Evolutionary conservation across 139 green algal genomes (phyloP).

Genomic region (Haematococcus sp.): DNA sequence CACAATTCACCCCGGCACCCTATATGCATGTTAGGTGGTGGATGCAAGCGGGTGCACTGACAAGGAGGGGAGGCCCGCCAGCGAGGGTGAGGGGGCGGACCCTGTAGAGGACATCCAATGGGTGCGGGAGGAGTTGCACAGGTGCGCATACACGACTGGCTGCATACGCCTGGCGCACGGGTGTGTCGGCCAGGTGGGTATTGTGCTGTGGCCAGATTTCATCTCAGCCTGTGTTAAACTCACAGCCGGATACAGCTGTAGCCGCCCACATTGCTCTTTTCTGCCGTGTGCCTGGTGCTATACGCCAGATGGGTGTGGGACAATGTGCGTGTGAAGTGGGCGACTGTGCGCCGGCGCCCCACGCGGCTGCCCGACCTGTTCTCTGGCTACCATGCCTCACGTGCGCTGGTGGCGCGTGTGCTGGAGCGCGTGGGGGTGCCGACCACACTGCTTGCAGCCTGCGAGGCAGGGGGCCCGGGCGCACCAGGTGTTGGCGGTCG

Average conservation of each 20-base stretch:
- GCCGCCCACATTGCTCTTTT: too few relatives aligned
- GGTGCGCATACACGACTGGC: constrained; percentile 28
- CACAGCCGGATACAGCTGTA: too few relatives aligned
- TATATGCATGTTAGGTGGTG: too few relatives aligned
- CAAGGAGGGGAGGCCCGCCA: constrained; percentile 30
- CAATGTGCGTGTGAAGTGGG: constrained; percentile 59
- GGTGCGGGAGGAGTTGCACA: constrained; percentile 57
- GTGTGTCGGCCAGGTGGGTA: neutral
- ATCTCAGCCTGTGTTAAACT: too few relatives aligned
- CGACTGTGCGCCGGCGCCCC: constrained; percentile 29
- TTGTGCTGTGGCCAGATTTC: too few relatives aligned
- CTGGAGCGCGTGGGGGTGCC: constrained; percentile 9
- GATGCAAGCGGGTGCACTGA: constrained; percentile 46
- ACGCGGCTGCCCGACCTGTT: constrained; percentile 41
- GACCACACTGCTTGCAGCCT: neutral
- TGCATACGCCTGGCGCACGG: too few relatives aligned
- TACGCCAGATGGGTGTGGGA: too few relatives aligned
- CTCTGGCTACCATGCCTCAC: constrained; percentile 12
- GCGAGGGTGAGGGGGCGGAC: constrained; percentile 18
- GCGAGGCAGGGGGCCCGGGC: constrained; percentile 13
- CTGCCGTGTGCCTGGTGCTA: too few relatives aligned
- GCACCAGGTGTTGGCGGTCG: too few relatives aligned
- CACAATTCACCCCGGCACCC: too few relatives aligned
- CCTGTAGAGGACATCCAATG: constrained; percentile 49
- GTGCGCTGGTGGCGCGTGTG: constrained; percentile 8